Evolutionary conservation across 2,329 filamentous ascomycete species (phyloP).

Genomic region (Verticillium nonalfalfae): DNA sequence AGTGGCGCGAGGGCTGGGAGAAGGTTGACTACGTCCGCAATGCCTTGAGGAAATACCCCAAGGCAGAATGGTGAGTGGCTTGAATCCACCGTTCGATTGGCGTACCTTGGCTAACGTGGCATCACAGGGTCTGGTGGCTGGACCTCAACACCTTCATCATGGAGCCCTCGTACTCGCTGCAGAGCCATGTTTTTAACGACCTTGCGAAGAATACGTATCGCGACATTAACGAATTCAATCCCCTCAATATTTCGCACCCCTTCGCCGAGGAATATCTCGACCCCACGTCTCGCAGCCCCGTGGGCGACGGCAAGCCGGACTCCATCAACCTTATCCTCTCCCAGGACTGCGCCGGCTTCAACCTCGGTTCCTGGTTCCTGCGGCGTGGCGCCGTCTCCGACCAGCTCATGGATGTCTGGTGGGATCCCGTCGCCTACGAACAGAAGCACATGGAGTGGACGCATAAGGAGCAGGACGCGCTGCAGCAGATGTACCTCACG

Average conservation of each 20-base stretch:
- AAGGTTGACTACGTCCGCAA: constrained; percentile 93
- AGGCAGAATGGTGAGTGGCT: constrained; percentile 80
- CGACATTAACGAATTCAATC: constrained; percentile 95
- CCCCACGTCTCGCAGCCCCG: constrained; percentile 59
- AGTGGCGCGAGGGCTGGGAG: constrained; percentile 99
- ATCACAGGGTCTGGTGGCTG: constrained; percentile 91
- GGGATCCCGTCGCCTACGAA: constrained; percentile 96
- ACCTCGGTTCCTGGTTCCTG: constrained; percentile 91
- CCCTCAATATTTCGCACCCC: constrained; percentile 87
- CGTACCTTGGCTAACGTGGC: not conserved
- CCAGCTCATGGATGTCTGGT: constrained; percentile 90
- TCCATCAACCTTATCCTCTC: constrained; percentile 86
- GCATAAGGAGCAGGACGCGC: constrained; percentile 94
- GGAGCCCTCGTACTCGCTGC: constrained; percentile 87
- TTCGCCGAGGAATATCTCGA: constrained; percentile 71
- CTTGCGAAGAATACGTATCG: constrained; percentile 74
- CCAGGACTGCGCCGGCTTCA: constrained; percentile 95
- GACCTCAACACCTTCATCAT: constrained; percentile 97
- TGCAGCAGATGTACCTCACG: constrained; percentile 84
- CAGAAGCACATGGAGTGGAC: constrained; percentile 99
- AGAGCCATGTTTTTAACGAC: constrained; percentile 82
- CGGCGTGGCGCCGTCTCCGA: constrained; percentile 84
- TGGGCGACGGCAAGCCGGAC: constrained; percentile 68
- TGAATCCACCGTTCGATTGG: not conserved
- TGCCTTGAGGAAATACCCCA: constrained; percentile 84